A percentile compares a stretch with the other conserved stretches of the same genome.
These are phyloP conservation scores for Zygnema cylindricum DNA, from an alignment of 139 green algal genomes.

Conservation along the genomic window DNA sequence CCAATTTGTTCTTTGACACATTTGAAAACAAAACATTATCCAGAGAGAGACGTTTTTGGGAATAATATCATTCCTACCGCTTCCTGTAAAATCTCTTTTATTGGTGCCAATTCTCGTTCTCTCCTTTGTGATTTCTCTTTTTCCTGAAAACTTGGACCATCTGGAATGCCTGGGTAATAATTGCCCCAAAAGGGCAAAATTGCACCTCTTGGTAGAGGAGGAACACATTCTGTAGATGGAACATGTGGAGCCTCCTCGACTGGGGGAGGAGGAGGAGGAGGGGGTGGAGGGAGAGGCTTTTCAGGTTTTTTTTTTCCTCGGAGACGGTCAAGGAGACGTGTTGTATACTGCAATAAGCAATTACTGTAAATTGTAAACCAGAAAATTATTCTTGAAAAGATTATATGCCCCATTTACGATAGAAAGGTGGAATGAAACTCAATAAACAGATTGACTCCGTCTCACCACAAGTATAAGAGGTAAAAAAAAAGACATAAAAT, in stretches of 20 bases:
- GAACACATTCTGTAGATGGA: not conserved
- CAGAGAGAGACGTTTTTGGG: too few relatives aligned
- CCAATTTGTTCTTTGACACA: too few relatives aligned
- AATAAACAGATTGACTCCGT: too few relatives aligned
- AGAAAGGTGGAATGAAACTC: too few relatives aligned
- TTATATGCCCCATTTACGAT: too few relatives aligned
- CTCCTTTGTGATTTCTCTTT: not conserved
- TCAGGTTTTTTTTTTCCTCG: not conserved
- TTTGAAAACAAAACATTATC: too few relatives aligned
- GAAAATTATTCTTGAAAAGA: too few relatives aligned
- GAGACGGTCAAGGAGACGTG: not conserved
- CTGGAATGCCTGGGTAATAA: not conserved
- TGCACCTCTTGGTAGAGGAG: not conserved
- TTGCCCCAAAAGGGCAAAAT: not conserved
- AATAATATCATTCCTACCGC: too few relatives aligned
- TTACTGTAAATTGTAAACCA: too few relatives aligned
- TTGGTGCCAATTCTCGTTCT: not conserved
- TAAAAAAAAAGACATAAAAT: too few relatives aligned
- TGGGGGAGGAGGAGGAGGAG: not conserved
- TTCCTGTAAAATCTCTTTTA: not conserved
- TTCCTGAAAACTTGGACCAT: not conserved
- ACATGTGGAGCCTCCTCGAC: not conserved
- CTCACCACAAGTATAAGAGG: too few relatives aligned
- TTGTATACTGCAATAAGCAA: not conserved
- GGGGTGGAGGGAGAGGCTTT: not conserved